Conservation (phyloP, 2,329 filamentous ascomycete species). For the Claviceps sp. region DNA sequence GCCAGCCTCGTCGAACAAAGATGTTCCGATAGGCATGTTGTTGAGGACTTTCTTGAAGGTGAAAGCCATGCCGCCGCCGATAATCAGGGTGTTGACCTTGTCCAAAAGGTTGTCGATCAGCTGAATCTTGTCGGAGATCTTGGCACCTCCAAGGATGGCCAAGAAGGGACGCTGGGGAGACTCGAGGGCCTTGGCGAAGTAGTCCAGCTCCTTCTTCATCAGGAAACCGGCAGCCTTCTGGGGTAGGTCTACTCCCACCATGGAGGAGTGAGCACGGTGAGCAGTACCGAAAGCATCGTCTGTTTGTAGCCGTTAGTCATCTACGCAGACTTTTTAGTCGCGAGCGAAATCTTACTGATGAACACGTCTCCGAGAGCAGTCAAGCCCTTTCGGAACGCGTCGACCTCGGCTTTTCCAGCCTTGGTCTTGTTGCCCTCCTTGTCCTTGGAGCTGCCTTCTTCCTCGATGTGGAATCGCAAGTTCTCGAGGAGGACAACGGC, state of each 20-base stretch:
- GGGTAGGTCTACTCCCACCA: conserved; percentile 92
- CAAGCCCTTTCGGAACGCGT: conserved; percentile 86
- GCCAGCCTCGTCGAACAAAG: conserved; percentile 85
- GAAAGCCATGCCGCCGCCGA: conserved; percentile 97
- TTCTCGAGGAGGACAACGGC: conserved; percentile 91
- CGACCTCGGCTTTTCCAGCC: conserved; percentile 86
- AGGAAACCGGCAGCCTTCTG: conserved; percentile 97
- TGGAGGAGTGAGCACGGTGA: conserved; percentile 96
- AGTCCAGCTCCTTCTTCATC: conserved; percentile 99
- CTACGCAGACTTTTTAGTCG: neutral
- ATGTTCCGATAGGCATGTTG: conserved; percentile 77
- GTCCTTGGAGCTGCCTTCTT: conserved; percentile 94
- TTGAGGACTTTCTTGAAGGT: conserved; percentile 99
- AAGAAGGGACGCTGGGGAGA: conserved; percentile 90
- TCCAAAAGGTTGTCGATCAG: conserved; percentile 97
- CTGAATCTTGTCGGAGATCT: conserved; percentile 99
- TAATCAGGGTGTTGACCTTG: conserved; percentile 93
- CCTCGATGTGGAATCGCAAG: conserved; percentile 93
- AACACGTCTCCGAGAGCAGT: conserved; percentile 92
- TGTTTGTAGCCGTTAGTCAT: conserved; percentile 23
- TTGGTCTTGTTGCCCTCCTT: conserved; percentile 93
- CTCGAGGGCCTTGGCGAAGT: conserved; percentile 96
- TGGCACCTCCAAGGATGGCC: conserved; percentile 93
- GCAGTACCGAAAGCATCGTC: conserved; percentile 98
- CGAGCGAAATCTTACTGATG: conserved; percentile 56